Evolutionary conservation across 2,329 filamentous ascomycete species (phyloP).

Genomic region (Fusarium sp.): DNA sequence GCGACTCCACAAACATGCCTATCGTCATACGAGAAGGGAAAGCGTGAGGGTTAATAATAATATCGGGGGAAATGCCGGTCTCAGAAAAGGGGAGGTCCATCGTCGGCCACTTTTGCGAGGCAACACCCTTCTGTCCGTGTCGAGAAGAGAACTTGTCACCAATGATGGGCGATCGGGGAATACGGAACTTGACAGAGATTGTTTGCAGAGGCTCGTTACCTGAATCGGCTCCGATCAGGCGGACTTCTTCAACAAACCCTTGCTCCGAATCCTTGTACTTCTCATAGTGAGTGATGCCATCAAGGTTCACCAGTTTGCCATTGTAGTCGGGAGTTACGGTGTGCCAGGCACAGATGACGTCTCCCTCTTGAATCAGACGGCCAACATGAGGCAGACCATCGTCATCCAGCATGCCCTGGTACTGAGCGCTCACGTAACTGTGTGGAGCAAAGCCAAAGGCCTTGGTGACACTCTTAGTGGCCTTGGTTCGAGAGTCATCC

Average conservation of each 20-base stretch:
- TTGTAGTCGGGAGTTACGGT: constrained; percentile 82
- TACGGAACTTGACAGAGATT: constrained; percentile 89
- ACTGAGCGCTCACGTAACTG: constrained; percentile 73
- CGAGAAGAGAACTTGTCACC: constrained; percentile 99
- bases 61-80: constrained; percentile 93
- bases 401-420: constrained; percentile 78
- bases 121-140: constrained; percentile 97
- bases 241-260: constrained; percentile 91
- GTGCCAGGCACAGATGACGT: constrained; percentile 89
- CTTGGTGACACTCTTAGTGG: constrained; percentile 75
- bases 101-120: constrained; percentile 93
- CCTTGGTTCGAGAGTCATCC: constrained; percentile 75
- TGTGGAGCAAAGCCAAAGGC: constrained; percentile 91
- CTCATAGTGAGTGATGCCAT: constrained; percentile 85
- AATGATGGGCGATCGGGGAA: constrained; percentile 89
- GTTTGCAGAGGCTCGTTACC: constrained; percentile 86
- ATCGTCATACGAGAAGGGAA: constrained; percentile 99
- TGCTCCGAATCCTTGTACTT: constrained; percentile 94
- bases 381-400: constrained; percentile 89
- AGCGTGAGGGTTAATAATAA: constrained; percentile 99
- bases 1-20: constrained; percentile 97
- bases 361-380: constrained; percentile 78
- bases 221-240: constrained; percentile 84
- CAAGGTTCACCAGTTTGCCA: constrained; percentile 82
- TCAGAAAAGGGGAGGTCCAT: constrained; percentile 97